Percentiles rank a stretch among this genome's conserved stretches.
Conservation (phyloP, 2,329 filamentous ascomycete genomes). For the Trichoderma sp. region DNA sequence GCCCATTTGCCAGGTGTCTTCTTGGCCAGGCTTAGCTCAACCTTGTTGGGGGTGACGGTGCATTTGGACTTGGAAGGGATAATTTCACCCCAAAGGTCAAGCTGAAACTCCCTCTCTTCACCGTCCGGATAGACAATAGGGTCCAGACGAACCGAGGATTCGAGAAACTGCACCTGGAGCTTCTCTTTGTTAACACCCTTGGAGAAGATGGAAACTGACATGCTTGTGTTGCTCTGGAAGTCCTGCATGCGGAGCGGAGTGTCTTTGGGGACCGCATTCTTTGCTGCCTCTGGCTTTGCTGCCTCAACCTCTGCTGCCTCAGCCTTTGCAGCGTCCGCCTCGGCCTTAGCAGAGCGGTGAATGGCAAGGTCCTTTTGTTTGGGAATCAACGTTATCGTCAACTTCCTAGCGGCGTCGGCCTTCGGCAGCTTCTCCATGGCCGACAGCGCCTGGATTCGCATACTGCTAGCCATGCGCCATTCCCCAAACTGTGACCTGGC, state of each 20-base stretch:
- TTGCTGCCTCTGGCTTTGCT: background rate
- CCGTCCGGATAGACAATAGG: constrained; percentile 39
- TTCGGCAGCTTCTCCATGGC: constrained; percentile 43
- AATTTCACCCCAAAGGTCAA: constrained; percentile 63
- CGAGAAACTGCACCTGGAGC: constrained; percentile 37
- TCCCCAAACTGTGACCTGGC: constrained; percentile 23
- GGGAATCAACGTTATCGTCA: constrained; percentile 36
- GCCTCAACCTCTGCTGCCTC: background rate
- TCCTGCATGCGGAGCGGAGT: constrained; percentile 32
- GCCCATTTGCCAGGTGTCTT: constrained; percentile 66
- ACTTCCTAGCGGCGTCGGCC: constrained; percentile 46
- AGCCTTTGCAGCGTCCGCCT: background rate
- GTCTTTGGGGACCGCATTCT: constrained; percentile 25
- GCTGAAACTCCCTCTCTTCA: constrained; percentile 61
- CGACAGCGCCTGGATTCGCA: constrained; percentile 47
- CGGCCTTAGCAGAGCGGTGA: constrained; percentile 12
- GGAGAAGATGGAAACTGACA: constrained; percentile 42
- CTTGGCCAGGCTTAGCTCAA: constrained; percentile 75
- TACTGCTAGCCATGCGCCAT: constrained; percentile 42
- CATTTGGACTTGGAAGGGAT: constrained; percentile 58
- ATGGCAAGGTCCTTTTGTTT: constrained; percentile 31
- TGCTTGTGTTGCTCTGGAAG: constrained; percentile 35
- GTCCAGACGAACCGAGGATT: constrained; percentile 29
- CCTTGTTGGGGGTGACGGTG: constrained; percentile 70
- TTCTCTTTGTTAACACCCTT: constrained; percentile 41